Base-by-base conservation (phyloP, 805 yeast species). In the Spathaspora girioi region DNA sequence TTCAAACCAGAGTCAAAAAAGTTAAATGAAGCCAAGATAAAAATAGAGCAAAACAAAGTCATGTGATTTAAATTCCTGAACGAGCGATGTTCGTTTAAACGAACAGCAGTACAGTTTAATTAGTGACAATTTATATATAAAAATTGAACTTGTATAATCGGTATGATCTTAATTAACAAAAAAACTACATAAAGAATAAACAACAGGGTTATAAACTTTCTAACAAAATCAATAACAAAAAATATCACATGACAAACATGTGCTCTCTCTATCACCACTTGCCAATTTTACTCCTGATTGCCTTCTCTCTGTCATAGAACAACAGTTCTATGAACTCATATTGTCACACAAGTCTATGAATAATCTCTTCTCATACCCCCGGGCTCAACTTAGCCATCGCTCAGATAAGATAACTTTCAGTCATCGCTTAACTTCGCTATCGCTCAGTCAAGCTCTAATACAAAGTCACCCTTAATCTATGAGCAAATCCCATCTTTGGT, bases 401-500 rank as follows among this genome's bases (percentile, higher is more conserved):
- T n/a, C n/a, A n/a, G n/a, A n/a, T n/a, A n/a, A n/a, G n/a, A n/a
- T n/a, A n/a, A n/a, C 15, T n/a, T 32, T 11, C 15, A 8, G 8
- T 14, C 12, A 9, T 10, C 12, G 8, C 12, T 12, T 32, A 6
- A 10, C 5, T 32, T n/a, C n/a, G n/a, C n/a, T n/a, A n/a, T n/a
- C n/a, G n/a, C n/a, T n/a, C n/a, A n/a, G n/a, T n/a, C n/a, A 8
- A 9, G 27, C 14, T 17, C 20, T 27, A 52, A 56, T 68, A 73
- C 49, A 74, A 66, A n/a, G 79, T 73, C 26, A 87, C 86, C 75
- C 96, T 82, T 60, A 87, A 77, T 66, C 93, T 79, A 68, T 87
- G 94, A 50, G 90, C 78, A 48, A 82, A 76, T 26, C 98, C 97
- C 60, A 93, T 78, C 66, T 93, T 93, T 49, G 99, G 98, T 44